Base-by-base conservation (phyloP, 2,329 filamentous ascomycete species). In the Monosporascus sp. region DNA sequence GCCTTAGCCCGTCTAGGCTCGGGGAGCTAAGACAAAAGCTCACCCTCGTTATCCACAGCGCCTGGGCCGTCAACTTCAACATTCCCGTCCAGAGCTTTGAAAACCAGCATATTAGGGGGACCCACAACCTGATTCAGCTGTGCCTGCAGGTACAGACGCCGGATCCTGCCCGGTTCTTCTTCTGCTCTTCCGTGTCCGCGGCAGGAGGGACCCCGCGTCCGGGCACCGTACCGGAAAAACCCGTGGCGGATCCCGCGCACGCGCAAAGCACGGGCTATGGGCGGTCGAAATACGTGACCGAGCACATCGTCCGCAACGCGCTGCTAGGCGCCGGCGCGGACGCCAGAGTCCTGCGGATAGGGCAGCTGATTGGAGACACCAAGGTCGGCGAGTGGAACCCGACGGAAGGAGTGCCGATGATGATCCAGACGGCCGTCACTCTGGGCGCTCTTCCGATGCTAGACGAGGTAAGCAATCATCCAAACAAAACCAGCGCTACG, bases 1-100 rank as follows among this genome's bases (percentile, higher is more conserved):
- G 77, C 7, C 66, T 79, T 1, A 51, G 58, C 2, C 8, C 49
- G 0, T 59, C 66, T 0, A 60, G 55, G 5, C 63, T 66, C 15
- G 56, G 62, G 2, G 60, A 65, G 4, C 55, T 75, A 2, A 50
- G 55, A 15, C 51, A 57, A 14, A 56, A 64, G 1, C 56, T 78
- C 31, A 77, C 75, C 0, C 61, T 67, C 0, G 71, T 78, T 40
- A 74, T 81, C 24, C 78, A 81, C 65, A 71, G 70, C 38, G 77
- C 78, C 5, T 80, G 79, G 79, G 70, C 76, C 5, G 79, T 81
- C 40, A 82, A 81, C 64, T 82, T 82, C 67, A 80, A 77, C 56
- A 66, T 79, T 48, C 67, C 67, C 5, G 71, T 81, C 9, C 63
- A 65, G 15, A 76, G 71, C 53, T 81, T 81, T 59, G 78, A 80